Conservation (phyloP, 495 filamentous ascomycete genomes). For the Peziza echinospora region DNA sequence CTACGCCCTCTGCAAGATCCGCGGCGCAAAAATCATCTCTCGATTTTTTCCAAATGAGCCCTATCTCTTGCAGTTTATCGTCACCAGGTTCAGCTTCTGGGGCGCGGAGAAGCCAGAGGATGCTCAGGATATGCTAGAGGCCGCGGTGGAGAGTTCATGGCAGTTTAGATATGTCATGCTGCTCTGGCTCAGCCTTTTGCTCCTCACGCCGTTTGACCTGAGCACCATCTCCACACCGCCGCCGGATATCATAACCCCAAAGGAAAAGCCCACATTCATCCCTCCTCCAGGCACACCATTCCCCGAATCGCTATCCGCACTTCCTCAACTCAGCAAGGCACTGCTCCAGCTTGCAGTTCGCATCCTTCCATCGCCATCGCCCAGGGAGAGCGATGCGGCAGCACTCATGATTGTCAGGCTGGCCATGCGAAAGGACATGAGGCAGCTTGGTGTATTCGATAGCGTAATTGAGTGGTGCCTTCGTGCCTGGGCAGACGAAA, state of each 20-base stretch:
- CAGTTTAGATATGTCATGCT: conserved; percentile 74
- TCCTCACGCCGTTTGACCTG: conserved; percentile 85
- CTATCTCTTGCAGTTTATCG: conserved; percentile 53
- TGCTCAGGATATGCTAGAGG: conserved; percentile 15
- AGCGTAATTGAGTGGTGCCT: conserved; percentile 48
- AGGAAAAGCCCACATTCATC: conserved; percentile 6
- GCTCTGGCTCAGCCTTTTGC: conserved; percentile 78
- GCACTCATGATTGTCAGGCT: conserved; percentile 60
- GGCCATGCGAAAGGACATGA: conserved; percentile 72
- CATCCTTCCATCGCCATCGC: conserved; percentile 53
- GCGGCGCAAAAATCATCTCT: conserved; percentile 77
- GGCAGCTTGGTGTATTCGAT: conserved; percentile 44
- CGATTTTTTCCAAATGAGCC: conserved; percentile 80
- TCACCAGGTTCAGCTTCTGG: conserved; percentile 36
- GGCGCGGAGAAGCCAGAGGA: conserved; percentile 26
- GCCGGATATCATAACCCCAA: conserved; percentile 23
- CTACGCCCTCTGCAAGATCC: conserved; percentile 83
- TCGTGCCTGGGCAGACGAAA: conserved; percentile 21
- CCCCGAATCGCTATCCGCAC: conserved; percentile 27
- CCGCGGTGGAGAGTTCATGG: conserved; percentile 30
- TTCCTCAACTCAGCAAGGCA: conserved; percentile 50
- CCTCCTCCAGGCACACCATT: conserved; percentile 15
- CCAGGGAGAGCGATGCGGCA: conserved; percentile 62
- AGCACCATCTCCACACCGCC: conserved; percentile 44
- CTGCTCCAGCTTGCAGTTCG: conserved; percentile 46